Percentiles rank a stretch among this genome's conserved stretches.
Evolutionary conservation across 805 yeast genomes (phyloP).

Genomic region (Phaffomyces opuntiae): DNA sequence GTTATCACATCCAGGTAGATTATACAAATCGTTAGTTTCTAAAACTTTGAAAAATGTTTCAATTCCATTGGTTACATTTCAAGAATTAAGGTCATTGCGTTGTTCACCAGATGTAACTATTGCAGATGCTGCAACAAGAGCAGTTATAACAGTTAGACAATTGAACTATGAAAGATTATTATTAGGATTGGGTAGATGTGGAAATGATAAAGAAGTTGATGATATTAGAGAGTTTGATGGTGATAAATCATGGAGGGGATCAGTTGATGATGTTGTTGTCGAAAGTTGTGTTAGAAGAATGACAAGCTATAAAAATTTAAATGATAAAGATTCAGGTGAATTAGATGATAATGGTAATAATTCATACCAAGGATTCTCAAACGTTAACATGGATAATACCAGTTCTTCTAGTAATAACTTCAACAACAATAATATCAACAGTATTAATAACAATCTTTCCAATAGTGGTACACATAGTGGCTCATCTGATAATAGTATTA

Average conservation of each 20-base stretch:
- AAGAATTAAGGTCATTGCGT: slow-evolving; percentile 64
- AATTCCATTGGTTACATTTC: slow-evolving; percentile 71
- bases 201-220: slow-evolving; percentile 58
- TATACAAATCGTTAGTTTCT: slow-evolving; percentile 60
- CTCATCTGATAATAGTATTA: too few relatives aligned
- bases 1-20: slow-evolving; percentile 73
- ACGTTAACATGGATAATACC: too few relatives aligned
- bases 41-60: slow-evolving; percentile 47
- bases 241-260: slow-evolving; percentile 64
- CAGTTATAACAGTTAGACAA: slow-evolving; percentile 68
- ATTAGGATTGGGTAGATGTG: slow-evolving; percentile 33
- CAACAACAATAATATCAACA: too few relatives aligned
- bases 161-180: slow-evolving; percentile 49
- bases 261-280: slow-evolving; percentile 63
- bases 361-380: too few relatives aligned
- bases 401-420: too few relatives aligned
- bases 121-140: slow-evolving; percentile 75
- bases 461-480: too few relatives aligned
- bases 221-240: slow-evolving; percentile 71
- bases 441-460: too few relatives aligned
- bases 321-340: neutral
- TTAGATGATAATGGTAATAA: neutral
- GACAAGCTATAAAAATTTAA: slow-evolving; percentile 3
- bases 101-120: slow-evolving; percentile 67
- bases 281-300: slow-evolving; percentile 28